Evolutionary conservation across 305 asterid genomes (phyloP).

Genomic region (Fraxinus velutina): DNA sequence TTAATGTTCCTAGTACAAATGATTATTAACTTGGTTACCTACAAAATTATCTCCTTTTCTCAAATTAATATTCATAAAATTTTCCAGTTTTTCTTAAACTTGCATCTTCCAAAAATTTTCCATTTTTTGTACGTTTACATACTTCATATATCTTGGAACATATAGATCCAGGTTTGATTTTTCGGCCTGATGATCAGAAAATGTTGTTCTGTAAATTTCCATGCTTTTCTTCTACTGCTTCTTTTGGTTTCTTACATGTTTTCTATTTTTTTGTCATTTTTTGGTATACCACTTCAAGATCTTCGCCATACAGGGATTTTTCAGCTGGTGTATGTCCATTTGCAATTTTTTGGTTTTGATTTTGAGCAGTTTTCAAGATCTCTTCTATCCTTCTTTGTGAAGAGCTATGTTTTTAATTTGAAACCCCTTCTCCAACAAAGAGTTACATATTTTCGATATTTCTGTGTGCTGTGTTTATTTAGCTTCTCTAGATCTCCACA

Average conservation of each 20-base stretch:
- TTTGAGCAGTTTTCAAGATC: background rate
- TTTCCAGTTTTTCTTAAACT: background rate
- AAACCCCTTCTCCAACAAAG: background rate
- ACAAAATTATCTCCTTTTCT: background rate
- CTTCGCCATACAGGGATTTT: background rate
- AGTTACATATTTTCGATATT: background rate
- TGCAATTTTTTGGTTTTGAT: background rate
- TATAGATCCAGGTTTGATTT: background rate
- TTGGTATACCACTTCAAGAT: background rate
- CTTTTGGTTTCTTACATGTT: background rate
- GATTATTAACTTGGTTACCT: background rate
- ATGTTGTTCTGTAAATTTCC: background rate
- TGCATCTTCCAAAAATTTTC: background rate
- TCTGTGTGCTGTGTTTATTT: background rate
- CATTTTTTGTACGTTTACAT: background rate
- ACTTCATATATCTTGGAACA: background rate
- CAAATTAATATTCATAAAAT: background rate
- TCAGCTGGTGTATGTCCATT: background rate
- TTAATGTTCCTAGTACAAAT: background rate
- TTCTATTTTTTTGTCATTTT: background rate
- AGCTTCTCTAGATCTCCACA: background rate
- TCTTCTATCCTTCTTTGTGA: background rate
- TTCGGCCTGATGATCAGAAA: background rate
- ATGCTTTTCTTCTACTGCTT: background rate
- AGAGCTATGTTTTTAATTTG: background rate